A percentile compares a stretch with the other conserved stretches of the same genome.
These are phyloP conservation scores for Breviolum minutum DNA, from an alignment of 73 alveolate genomes.

Conservation along the genomic window DNA sequence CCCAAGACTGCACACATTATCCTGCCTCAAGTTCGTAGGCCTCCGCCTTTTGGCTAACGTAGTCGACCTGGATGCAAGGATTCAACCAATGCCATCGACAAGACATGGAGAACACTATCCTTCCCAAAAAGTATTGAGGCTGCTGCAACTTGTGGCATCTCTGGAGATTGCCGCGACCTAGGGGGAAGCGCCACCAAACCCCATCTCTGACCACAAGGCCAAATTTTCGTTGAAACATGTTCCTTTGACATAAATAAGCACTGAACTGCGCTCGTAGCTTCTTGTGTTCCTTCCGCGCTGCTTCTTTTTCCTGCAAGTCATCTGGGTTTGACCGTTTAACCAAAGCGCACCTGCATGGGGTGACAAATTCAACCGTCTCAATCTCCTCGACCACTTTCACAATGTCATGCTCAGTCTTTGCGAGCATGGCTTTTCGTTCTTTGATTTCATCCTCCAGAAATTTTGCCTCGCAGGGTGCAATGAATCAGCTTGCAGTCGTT, in stretches of 20 bases:
- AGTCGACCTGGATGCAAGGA: slow-evolving; percentile 23
- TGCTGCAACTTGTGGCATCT: slow-evolving; percentile 96
- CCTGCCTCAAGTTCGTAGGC: slow-evolving; percentile 95
- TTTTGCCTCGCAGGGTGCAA: slow-evolving; percentile 39
- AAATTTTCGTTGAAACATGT: not conserved
- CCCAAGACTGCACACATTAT: too few relatives aligned
- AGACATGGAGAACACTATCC: not conserved
- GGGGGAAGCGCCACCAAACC: not conserved
- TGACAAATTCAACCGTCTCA: not conserved
- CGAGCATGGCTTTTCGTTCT: slow-evolving; percentile 93
- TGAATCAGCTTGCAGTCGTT: not conserved
- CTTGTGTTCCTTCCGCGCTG: slow-evolving; percentile 88
- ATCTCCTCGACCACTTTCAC: slow-evolving; percentile 83
- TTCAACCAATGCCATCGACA: too few relatives aligned
- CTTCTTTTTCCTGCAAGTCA: slow-evolving; percentile 55
- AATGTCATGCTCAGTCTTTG: slow-evolving; percentile 95
- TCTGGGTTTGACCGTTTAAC: not conserved
- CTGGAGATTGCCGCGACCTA: slow-evolving; percentile 95
- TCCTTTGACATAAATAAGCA: not conserved
- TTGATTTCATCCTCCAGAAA: slow-evolving; percentile 91
- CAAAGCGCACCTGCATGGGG: not conserved
- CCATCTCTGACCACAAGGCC: too few relatives aligned
- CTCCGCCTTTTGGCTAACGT: slow-evolving; percentile 96
- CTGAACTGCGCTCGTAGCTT: slow-evolving; percentile 96
- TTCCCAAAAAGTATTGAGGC: not conserved